Evolutionary conservation across 148 eudicot genomes (phyloP).

Genomic region (Rhododendron griersonianum): DNA sequence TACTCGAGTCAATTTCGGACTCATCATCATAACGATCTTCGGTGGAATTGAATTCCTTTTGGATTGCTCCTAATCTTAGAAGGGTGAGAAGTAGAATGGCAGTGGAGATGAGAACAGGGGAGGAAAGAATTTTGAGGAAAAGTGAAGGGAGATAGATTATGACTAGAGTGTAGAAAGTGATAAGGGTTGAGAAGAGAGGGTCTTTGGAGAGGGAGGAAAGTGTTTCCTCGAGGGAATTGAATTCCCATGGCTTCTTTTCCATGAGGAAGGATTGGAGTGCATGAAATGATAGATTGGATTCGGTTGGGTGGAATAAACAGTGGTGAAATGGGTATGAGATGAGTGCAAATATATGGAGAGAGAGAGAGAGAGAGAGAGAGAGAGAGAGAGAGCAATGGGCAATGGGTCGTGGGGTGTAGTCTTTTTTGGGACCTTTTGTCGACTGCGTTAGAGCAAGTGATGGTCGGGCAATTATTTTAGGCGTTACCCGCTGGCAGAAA

Average conservation of each 20-base stretch:
- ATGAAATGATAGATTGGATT: background rate
- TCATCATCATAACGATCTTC: background rate
- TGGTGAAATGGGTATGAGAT: background rate
- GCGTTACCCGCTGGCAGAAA: no score
- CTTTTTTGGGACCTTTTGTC: background rate
- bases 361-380: background rate
- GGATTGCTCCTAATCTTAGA: conserved; percentile 50
- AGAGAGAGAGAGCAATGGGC: background rate
- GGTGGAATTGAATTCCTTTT: background rate
- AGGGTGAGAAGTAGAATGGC: conserved; percentile 40
- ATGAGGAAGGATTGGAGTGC: background rate
- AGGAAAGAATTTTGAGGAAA: conserved; percentile 30
- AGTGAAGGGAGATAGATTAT: conserved; percentile 50
- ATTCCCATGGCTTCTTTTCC: conserved; percentile 6
- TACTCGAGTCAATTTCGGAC: background rate
- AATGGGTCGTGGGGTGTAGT: background rate
- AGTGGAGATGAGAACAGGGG: conserved; percentile 53
- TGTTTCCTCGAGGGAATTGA: conserved; percentile 3
- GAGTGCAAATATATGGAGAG: background rate
- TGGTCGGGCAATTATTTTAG: background rate
- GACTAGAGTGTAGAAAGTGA: conserved; percentile 45
- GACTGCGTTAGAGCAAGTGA: conserved; percentile 4
- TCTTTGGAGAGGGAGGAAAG: conserved; percentile 17
- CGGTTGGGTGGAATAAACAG: background rate
- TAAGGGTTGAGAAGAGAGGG: conserved; percentile 45